A percentile compares a stretch with the other conserved stretches of the same genome.
These are phyloP conservation scores for Xenoacremonium recifei DNA, from an alignment of 2,329 filamentous ascomycete species.

Conservation along the genomic window DNA sequence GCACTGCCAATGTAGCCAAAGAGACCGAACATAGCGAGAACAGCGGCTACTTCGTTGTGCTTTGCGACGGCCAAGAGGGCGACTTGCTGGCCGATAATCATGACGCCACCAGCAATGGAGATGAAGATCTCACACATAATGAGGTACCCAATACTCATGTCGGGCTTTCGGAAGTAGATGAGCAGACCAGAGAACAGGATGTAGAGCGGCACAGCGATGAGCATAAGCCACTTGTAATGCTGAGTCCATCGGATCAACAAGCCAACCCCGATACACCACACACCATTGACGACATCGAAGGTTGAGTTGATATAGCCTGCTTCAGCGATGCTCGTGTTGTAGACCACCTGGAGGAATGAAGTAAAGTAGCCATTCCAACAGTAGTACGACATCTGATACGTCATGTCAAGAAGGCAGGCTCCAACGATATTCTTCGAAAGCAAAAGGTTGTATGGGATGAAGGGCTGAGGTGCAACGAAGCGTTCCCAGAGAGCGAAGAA, in stretches of 20 bases:
- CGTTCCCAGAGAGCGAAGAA: constrained; percentile 57
- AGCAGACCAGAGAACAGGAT: constrained; percentile 49
- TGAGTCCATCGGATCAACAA: constrained; percentile 40
- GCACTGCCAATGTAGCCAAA: constrained; percentile 30
- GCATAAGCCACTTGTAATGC: constrained; percentile 49
- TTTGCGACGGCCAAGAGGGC: constrained; percentile 29
- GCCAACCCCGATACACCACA: background rate
- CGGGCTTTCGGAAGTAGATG: constrained; percentile 29
- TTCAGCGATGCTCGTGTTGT: constrained; percentile 44
- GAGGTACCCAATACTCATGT: constrained; percentile 42
- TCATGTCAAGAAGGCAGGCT: constrained; percentile 38
- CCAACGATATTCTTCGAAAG: constrained; percentile 47
- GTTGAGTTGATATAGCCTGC: constrained; percentile 48
- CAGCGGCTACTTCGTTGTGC: constrained; percentile 32
- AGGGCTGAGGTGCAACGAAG: constrained; percentile 44
- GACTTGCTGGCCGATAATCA: constrained; percentile 35
- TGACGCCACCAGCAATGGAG: constrained; percentile 50
- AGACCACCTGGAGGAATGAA: constrained; percentile 52
- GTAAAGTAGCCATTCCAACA: constrained; percentile 46
- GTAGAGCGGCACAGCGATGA: constrained; percentile 52
- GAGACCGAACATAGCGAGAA: constrained; percentile 28
- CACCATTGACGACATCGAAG: constrained; percentile 47
- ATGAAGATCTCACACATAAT: constrained; percentile 52
- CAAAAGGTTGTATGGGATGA: constrained; percentile 49
- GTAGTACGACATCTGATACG: constrained; percentile 38